phyloP scores from a whole-genome alignment of 768 basidiomycete genomes.

The Rhizopogon sp. region DNA sequence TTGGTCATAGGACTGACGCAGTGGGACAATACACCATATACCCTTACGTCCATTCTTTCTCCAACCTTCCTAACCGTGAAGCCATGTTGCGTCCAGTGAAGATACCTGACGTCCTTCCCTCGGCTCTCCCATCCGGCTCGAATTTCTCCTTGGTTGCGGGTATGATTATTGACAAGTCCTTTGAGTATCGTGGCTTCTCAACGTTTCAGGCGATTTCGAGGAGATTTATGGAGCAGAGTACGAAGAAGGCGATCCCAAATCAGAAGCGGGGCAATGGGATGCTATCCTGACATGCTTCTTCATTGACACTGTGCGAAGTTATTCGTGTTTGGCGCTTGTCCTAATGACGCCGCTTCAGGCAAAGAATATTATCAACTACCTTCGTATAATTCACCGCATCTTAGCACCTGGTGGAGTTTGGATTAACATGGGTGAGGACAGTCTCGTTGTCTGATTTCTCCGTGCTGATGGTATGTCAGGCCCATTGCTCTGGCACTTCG shows the following conservation, averaged over 20 bases:
- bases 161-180: constrained; percentile 19
- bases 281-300: constrained; percentile 95
- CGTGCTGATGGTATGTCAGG: constrained; percentile 36
- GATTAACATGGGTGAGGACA: constrained; percentile 73
- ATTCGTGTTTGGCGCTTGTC: not conserved
- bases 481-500: constrained; percentile 95
- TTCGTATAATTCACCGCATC: constrained; percentile 80
- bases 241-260: constrained; percentile 47
- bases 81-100: constrained; percentile 62
- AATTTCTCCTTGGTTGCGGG: constrained; percentile 88
- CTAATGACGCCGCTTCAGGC: constrained; percentile 42
- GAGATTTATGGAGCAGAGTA: constrained; percentile 71
- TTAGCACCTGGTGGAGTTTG: constrained; percentile 85
- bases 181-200: not conserved
- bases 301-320: constrained; percentile 75
- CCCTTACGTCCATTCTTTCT: constrained; percentile 91
- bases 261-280: constrained; percentile 80
- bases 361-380: constrained; percentile 87
- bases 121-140: constrained; percentile 56
- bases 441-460: not conserved
- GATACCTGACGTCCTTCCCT: constrained; percentile 83
- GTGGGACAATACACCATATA: constrained; percentile 73
- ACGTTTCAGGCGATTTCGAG: constrained; percentile 74
- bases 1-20: constrained; percentile 48
- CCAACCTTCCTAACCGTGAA: constrained; percentile 58